Evolutionary conservation across 371 early-diverging fungal genomes (phyloP).

Genomic region (Choanephora cucurbitarum): DNA sequence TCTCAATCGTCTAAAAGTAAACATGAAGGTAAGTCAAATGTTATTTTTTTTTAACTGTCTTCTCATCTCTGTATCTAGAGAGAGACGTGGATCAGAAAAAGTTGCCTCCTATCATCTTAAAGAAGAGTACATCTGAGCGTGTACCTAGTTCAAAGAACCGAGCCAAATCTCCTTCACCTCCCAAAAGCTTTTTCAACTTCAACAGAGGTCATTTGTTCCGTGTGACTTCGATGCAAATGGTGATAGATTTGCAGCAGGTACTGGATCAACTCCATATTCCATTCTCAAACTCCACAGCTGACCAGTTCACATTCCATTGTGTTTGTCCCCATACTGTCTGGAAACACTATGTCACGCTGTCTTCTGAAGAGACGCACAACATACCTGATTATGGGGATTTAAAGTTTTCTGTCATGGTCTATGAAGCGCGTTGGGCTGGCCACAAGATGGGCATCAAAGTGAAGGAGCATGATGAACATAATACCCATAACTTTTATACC

Average conservation of each 20-base stretch:
- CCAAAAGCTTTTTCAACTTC: constrained; percentile 39
- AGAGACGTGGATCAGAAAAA: neutral
- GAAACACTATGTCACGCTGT: neutral
- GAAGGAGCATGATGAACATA: constrained; percentile 33
- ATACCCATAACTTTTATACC: constrained; percentile 1
- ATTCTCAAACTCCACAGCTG: constrained; percentile 6
- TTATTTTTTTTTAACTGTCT: neutral
- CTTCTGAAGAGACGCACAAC: neutral
- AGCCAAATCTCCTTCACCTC: constrained; percentile 12
- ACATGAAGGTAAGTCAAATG: neutral
- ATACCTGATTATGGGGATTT: constrained; percentile 1
- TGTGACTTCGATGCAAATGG: constrained; percentile 27
- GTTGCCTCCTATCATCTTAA: neutral
- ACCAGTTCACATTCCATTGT: constrained; percentile 28
- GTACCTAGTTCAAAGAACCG: neutral
- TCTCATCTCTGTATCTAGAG: neutral
- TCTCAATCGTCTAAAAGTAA: neutral
- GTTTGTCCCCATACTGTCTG: constrained; percentile 4
- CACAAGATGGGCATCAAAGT: constrained; percentile 45
- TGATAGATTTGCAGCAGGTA: constrained; percentile 29
- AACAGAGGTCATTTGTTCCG: constrained; percentile 38
- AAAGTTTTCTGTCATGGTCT: constrained; percentile 34
- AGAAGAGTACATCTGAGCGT: constrained; percentile 15
- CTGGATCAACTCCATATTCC: constrained; percentile 23
- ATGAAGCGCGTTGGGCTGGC: constrained; percentile 45